Base-by-base conservation (phyloP, 768 basidiomycete genomes). In the Pholiota microspora region DNA sequence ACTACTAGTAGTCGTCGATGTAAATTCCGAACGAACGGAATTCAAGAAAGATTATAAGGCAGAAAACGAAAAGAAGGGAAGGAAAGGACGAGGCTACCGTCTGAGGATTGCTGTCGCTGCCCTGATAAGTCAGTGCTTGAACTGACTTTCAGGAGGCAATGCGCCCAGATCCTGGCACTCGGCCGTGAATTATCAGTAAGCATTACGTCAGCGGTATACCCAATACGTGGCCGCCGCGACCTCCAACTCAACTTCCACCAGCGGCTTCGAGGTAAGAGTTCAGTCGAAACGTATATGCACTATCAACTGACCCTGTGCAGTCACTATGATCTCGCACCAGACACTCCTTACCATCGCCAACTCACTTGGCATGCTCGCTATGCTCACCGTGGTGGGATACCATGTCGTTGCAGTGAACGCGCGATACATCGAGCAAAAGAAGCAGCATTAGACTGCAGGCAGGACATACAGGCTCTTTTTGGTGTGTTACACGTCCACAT, bases 391-490 rank as follows among this genome's bases (percentile, higher is more conserved):
- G 52, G 86, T 98, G 51, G 81, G 84, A 45, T 97, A 95, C 71
- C 95, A 98, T 73, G 83, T 96, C 63, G 75, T 98, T 48, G 87
- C 91, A 29, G 92, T 96, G 57, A 95, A 95, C 63, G 83, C 84
- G 18, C 65, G 67, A 57, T 79, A 66, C 66, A 67, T 69, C 55
- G 59, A 59, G 36, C 57, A 57, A 45, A 61, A 67, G 54, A 42
- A 44, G 40, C 38, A 51, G 51, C 51, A 50, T 50, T 50, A 38
- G 28, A n/a, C 36, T 36, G 27, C n/a, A 9, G 35, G 10, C 25
- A 46, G 12, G 38, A 34, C 13, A 50, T 44, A 32, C 38, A 29
- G 7, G n/a, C 6, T 7, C 18, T n/a, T 21, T 42, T 42, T 42
- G 36, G 21, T 48, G 38, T 40, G 23, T 34, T 50, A n/a, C 29